Base-by-base conservation (phyloP, 2,329 filamentous ascomycete genomes). In the Talaromyces amestolkiae region DNA sequence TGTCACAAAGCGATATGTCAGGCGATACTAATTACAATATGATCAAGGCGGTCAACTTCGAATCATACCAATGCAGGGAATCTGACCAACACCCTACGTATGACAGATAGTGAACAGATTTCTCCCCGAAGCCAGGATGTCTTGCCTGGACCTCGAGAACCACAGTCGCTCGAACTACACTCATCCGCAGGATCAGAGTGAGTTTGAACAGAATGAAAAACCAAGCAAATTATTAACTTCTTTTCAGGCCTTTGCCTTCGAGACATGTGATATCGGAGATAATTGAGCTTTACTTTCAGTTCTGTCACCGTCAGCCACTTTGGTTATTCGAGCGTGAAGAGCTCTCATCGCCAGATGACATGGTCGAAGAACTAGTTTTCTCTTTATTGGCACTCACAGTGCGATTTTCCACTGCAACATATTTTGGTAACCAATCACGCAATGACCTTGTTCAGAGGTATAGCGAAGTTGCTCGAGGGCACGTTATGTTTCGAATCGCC, bases 301-400 rank as follows among this genome's bases (percentile, higher is more conserved):
- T 65, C 41, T 72, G 69, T 59, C 70, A 72, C 49, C 67, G 64
- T 41, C 70, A 72, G 56, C 70, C 70, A 15, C 62, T 72, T 13
- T 72, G 70, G 70, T 60, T 70, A 9, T 70, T 72, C 45, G 70
- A 70, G 27, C 61, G 39, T 11, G 62, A 68, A 22, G 69, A 72
- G 22, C 19, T 71, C n/a, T 47, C 62, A 3, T 60, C 64, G 7
- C 24, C 59, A n/a, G 45, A 64, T 58, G 22, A 59, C 6, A 65
- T 66, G 27, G 37, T 47, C 11, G 68, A 71, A 58, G 70, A 72
- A 51, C 27, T 70, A 1, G 31, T 66, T 7, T 69, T 68, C 37
- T 64, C 68, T 22, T 31, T 72, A 13, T 58, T 72, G 11, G 67
- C 69, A 5, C 66, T 72, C 24, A 56, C 69, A 5, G n/a, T 61